A percentile compares a stretch with the other conserved stretches of the same genome.
These are phyloP conservation scores for Megacollybia platyphylla DNA, from an alignment of 1,284 basidiomycete genomes.

Conservation along the genomic window DNA sequence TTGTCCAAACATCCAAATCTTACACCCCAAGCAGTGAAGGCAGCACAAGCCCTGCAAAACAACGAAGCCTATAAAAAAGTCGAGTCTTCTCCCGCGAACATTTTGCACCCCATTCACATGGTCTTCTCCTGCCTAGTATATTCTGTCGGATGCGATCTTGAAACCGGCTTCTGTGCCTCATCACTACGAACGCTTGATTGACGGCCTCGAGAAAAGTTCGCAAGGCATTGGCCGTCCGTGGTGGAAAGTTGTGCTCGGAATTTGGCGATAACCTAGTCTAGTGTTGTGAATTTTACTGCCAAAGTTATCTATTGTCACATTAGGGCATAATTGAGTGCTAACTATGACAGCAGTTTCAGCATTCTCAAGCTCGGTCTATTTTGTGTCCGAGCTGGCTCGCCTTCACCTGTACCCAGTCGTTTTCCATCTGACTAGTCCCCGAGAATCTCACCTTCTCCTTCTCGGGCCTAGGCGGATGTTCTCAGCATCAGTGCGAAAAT, in stretches of 20 bases:
- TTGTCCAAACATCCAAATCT: conserved; percentile 57
- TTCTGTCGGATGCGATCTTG: conserved; percentile 46
- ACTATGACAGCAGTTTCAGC: too few species aligned
- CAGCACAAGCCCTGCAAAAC: conserved; percentile 38
- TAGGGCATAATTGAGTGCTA: too few species aligned
- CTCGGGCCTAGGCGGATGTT: conserved; percentile 35
- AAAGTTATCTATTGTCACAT: too few species aligned
- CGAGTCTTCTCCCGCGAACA: conserved; percentile 17
- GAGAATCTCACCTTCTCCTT: conserved; percentile 56
- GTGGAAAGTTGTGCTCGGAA: conserved; percentile 71
- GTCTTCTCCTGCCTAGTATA: conserved; percentile 32
- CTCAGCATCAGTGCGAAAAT: conserved; percentile 3
- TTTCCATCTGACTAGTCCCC: conserved; percentile 21
- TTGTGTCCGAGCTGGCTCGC: neutral
- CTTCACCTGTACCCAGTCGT: conserved; percentile 6
- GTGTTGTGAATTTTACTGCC: neutral
- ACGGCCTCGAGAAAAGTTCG: conserved; percentile 60
- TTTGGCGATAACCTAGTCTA: conserved; percentile 36
- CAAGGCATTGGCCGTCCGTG: conserved; percentile 62
- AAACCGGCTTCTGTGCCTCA: conserved; percentile 55
- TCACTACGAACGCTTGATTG: conserved; percentile 58
- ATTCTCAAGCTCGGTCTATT: too few species aligned
- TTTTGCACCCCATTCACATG: conserved; percentile 8
- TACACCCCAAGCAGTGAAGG: conserved; percentile 41
- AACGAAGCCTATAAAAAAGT: conserved; percentile 49